These are phyloP conservation scores for Puccinia triticina DNA, from an alignment of 1,284 basidiomycete species.

Conservation along the genomic window DNA sequence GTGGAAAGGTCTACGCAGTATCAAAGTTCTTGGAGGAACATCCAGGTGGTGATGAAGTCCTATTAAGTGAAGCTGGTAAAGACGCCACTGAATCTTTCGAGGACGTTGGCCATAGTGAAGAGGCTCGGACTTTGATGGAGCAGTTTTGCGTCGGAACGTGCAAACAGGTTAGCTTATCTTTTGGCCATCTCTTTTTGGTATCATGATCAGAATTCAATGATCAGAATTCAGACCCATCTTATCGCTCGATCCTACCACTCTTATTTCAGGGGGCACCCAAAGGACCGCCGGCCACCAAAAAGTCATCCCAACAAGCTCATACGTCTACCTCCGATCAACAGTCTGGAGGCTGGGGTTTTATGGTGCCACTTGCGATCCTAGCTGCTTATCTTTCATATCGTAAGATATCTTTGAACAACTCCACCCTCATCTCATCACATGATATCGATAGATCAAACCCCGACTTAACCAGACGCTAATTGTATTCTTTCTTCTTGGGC, in stretches of 20 bases:
- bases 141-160: constrained; percentile 66
- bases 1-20: constrained; percentile 76
- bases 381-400: constrained; percentile 75
- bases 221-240: background rate
- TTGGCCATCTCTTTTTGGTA: background rate
- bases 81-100: constrained; percentile 99
- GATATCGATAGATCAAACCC: background rate
- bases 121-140: constrained; percentile 86
- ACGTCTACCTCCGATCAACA: background rate
- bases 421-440: background rate
- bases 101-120: constrained; percentile 98
- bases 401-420: background rate
- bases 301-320: constrained; percentile 20
- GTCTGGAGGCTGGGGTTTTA: constrained; percentile 55
- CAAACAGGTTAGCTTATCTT: constrained; percentile 45
- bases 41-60: constrained; percentile 95
- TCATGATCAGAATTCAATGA: background rate
- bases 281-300: constrained; percentile 15
- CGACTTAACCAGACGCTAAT: background rate
- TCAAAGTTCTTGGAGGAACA: constrained; percentile 98
- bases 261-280: constrained; percentile 30
- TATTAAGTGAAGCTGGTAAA: constrained; percentile 86
- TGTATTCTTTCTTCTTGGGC: background rate
- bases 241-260: background rate
- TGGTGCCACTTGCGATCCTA: constrained; percentile 73